These are phyloP conservation scores for Umbellularia californica DNA, from an alignment of 164 flowering plant species.

Conservation along the genomic window DNA sequence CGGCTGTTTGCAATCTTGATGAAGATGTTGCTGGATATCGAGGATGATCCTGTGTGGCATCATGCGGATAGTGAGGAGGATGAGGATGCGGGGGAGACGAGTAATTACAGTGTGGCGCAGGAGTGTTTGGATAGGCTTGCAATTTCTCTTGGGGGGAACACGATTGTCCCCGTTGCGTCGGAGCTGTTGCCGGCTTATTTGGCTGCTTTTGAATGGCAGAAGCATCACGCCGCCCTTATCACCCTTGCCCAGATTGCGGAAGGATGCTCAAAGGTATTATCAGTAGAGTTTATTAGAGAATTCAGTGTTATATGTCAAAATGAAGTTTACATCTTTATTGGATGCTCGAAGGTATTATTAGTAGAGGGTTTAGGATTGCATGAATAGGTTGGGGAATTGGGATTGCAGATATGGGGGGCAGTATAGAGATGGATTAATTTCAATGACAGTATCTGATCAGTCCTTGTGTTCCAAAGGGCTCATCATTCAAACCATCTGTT, in stretches of 20 bases:
- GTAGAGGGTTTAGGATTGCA: too few species aligned
- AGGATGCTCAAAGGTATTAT: constrained; percentile 82
- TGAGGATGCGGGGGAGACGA: constrained; percentile 93
- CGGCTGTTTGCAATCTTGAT: constrained; percentile 75
- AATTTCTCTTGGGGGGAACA: constrained; percentile 88
- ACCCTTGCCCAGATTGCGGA: constrained; percentile 98
- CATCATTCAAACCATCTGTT: not conserved
- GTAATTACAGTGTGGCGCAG: constrained; percentile 92
- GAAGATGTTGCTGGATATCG: constrained; percentile 91
- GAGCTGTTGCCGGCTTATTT: constrained; percentile 72
- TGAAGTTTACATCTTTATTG: too few species aligned
- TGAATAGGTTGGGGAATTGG: too few species aligned
- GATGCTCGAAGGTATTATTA: too few species aligned
- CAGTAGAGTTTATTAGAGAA: not conserved
- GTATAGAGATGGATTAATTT: not conserved
- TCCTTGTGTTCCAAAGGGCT: not conserved
- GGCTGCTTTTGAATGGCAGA: constrained; percentile 98
- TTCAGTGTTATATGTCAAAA: too few species aligned
- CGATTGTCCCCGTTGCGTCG: constrained; percentile 94
- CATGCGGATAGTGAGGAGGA: constrained; percentile 64
- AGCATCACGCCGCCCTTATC: constrained; percentile 92
- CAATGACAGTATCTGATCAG: not conserved
- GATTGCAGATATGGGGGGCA: too few species aligned
- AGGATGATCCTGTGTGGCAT: constrained; percentile 95
- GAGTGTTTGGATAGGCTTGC: constrained; percentile 91